Evolutionary conservation across 495 filamentous ascomycete species (phyloP).

Genomic region (Platismatia glauca): DNA sequence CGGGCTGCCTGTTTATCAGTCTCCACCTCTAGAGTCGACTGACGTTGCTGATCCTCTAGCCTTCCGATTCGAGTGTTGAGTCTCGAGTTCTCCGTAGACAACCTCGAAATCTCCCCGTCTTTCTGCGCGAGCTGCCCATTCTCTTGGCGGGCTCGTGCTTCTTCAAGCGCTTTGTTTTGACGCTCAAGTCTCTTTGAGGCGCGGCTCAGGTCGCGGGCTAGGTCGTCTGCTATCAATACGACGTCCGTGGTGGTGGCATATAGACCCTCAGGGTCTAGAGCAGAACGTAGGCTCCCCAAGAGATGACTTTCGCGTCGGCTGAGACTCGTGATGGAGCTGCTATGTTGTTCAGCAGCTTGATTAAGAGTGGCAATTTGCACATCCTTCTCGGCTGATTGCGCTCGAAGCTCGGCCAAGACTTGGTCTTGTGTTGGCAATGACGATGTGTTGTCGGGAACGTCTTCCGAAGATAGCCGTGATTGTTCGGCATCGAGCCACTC

Average conservation of each 20-base stretch:
- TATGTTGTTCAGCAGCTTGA: not conserved
- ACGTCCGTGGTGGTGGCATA: not conserved
- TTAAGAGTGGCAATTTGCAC: not conserved
- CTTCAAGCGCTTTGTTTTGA: not conserved
- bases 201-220: not conserved
- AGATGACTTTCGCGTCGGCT: not conserved
- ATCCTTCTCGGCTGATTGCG: not conserved
- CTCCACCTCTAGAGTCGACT: not conserved
- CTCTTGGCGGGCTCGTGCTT: not conserved
- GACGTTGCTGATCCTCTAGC: not conserved
- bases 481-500: not conserved
- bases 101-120: not conserved
- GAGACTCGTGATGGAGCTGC: not conserved
- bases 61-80: not conserved
- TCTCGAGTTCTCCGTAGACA: not conserved
- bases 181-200: not conserved
- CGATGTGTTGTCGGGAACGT: not conserved
- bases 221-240: not conserved
- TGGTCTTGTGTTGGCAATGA: not conserved
- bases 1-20: rapidly evolving
- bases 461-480: not conserved
- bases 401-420: not conserved
- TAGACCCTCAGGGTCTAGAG: not conserved
- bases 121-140: not conserved
- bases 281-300: too few relatives aligned